Percentiles rank a stretch among this genome's conserved stretches.
phyloP scores from a whole-genome alignment of 2,329 filamentous ascomycete species.

The Colletotrichum sojae region DNA sequence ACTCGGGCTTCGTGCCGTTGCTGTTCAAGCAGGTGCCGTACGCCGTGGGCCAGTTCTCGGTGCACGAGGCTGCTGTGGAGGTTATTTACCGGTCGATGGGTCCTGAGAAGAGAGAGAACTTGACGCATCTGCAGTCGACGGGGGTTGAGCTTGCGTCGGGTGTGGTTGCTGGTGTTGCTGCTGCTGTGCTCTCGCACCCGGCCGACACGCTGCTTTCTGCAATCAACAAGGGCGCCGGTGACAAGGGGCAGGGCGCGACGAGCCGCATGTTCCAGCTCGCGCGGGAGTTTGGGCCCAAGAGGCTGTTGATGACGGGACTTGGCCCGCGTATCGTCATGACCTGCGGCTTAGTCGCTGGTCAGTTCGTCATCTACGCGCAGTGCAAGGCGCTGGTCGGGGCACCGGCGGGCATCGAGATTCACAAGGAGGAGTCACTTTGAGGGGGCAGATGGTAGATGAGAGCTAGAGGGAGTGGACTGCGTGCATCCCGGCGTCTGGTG shows the following conservation, averaged over 20 bases:
- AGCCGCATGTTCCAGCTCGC: constrained; percentile 67
- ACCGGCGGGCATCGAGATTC: constrained; percentile 66
- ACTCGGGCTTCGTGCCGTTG: constrained; percentile 90
- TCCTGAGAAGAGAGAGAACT: constrained; percentile 73
- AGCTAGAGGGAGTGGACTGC: background rate
- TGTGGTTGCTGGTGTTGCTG: constrained; percentile 89
- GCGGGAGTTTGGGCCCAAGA: constrained; percentile 64
- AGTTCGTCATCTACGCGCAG: constrained; percentile 70
- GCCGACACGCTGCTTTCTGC: constrained; percentile 77
- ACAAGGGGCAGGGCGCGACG: constrained; percentile 62
- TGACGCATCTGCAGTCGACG: constrained; percentile 81
- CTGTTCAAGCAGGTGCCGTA: constrained; percentile 93
- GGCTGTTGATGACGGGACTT: constrained; percentile 62
- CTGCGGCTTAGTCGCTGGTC: constrained; percentile 65
- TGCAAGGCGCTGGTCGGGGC: constrained; percentile 68
- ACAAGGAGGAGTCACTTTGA: constrained; percentile 57
- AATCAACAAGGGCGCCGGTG: constrained; percentile 69
- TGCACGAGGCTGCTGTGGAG: constrained; percentile 91
- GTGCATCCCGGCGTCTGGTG: background rate
- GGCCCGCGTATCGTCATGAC: constrained; percentile 69
- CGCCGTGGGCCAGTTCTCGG: constrained; percentile 94
- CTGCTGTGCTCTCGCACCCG: constrained; percentile 89
- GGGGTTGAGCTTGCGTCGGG: constrained; percentile 88
- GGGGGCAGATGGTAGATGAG: background rate
- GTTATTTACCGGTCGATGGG: constrained; percentile 79